Conservation (phyloP, 805 yeast species). For the Teunomyces atbi region DNA sequence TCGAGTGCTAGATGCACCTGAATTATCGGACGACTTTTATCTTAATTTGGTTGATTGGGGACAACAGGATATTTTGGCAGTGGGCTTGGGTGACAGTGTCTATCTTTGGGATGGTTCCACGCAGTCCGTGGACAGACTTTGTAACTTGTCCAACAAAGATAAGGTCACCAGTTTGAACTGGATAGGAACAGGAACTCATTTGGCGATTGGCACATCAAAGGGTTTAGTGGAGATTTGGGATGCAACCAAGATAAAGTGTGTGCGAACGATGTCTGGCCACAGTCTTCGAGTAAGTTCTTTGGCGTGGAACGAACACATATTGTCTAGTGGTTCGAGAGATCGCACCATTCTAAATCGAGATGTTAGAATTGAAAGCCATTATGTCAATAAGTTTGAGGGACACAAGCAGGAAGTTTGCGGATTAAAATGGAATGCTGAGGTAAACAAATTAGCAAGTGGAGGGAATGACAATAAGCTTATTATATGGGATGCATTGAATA, state of each 20-base stretch:
- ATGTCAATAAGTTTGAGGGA: slow-evolving; percentile 61
- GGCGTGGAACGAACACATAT: slow-evolving; percentile 90
- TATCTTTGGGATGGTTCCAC: slow-evolving; percentile 88
- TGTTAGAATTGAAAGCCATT: slow-evolving; percentile 84
- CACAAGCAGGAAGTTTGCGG: slow-evolving; percentile 98
- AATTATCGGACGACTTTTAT: slow-evolving; percentile 89
- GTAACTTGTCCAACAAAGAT: slow-evolving; percentile 66
- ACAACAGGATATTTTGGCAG: slow-evolving; percentile 80
- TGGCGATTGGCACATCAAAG: slow-evolving; percentile 85
- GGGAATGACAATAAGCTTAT: slow-evolving; percentile 87
- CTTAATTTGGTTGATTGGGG: slow-evolving; percentile 96
- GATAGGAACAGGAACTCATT: slow-evolving; percentile 92
- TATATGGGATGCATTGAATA: slow-evolving; percentile 81
- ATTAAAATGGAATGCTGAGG: slow-evolving; percentile 87
- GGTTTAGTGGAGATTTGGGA: slow-evolving; percentile 97
- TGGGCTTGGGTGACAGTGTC: slow-evolving; percentile 84
- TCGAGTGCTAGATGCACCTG: slow-evolving; percentile 94
- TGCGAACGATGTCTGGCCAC: slow-evolving; percentile 93
- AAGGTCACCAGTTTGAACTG: slow-evolving; percentile 81
- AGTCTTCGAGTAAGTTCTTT: slow-evolving; percentile 78
- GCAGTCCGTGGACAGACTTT: slow-evolving; percentile 77
- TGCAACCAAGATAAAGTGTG: slow-evolving; percentile 74
- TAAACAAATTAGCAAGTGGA: slow-evolving; percentile 90
- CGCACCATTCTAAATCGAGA: slow-evolving; percentile 83
- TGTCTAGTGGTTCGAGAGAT: slow-evolving; percentile 87